Evolutionary conservation across 1,284 basidiomycete genomes (phyloP).

Genomic region (Schizophyllum commune): DNA sequence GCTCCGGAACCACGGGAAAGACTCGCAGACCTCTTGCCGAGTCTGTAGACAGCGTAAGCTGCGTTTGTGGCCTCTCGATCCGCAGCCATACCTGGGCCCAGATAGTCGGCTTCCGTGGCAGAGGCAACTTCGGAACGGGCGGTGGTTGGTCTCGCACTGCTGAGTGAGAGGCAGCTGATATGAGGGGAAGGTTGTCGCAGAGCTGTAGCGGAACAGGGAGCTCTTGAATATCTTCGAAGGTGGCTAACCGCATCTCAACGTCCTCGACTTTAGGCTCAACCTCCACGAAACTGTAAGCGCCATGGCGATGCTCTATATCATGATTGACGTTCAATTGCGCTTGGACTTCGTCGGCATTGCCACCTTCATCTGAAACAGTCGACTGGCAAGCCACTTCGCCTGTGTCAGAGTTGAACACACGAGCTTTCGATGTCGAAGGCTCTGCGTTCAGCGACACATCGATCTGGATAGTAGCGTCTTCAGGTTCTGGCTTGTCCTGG

Average conservation of each 20-base stretch:
- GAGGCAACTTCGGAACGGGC: constrained; percentile 20
- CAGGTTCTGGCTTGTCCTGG: too few relatives aligned
- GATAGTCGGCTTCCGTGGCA: constrained; percentile 35
- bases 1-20: constrained; percentile 63
- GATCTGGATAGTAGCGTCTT: too few relatives aligned
- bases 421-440: too few relatives aligned
- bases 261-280: background rate
- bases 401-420: too few relatives aligned
- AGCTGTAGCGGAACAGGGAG: background rate
- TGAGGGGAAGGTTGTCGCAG: background rate
- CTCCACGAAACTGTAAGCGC: too few relatives aligned
- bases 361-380: too few relatives aligned
- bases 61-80: background rate
- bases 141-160: background rate
- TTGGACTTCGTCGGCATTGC: too few relatives aligned
- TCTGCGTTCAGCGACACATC: too few relatives aligned
- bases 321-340: too few relatives aligned
- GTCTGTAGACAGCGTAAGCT: constrained; percentile 34
- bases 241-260: background rate
- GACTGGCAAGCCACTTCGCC: too few relatives aligned
- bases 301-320: too few relatives aligned
- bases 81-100: constrained; percentile 40
- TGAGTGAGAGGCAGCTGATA: background rate
- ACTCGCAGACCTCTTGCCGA: constrained; percentile 74
- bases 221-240: background rate